These are phyloP conservation scores for Pestalotiopsis fici DNA, from an alignment of 2,329 filamentous ascomycete genomes.

Conservation along the genomic window DNA sequence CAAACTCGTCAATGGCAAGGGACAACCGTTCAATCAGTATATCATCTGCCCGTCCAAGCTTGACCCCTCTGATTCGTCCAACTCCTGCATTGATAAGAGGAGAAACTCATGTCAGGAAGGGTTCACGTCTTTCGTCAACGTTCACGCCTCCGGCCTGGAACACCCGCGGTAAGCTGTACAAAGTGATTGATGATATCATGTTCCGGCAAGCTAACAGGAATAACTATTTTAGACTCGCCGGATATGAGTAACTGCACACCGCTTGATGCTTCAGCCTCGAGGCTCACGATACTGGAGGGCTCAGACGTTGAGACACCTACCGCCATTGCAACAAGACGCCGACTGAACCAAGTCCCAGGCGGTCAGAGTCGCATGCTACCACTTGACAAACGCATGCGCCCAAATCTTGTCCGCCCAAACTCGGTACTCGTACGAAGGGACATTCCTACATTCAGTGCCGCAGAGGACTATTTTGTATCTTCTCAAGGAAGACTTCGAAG, in stretches of 20 bases:
- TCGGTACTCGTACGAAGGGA: background rate
- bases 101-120: constrained; percentile 1
- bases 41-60: constrained; percentile 1
- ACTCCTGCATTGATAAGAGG: constrained; percentile 5
- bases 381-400: background rate
- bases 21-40: constrained; percentile 14
- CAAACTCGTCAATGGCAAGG: constrained; percentile 19
- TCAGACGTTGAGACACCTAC: background rate
- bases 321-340: background rate
- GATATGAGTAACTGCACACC: background rate
- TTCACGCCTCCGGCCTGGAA: constrained; percentile 5
- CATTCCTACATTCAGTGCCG: constrained; percentile 5
- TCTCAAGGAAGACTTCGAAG: constrained; percentile 22
- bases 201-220: background rate
- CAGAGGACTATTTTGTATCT: constrained; percentile 2
- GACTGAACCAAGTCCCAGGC: background rate
- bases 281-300: background rate
- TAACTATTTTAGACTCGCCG: background rate
- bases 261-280: background rate
- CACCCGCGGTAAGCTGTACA: background rate
- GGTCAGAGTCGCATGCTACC: background rate
- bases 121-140: constrained; percentile 3
- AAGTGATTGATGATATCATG: background rate
- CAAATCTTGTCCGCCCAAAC: background rate
- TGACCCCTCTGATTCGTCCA: constrained; percentile 11